A percentile compares a stretch with the other conserved stretches of the same genome.
phyloP scores from a whole-genome alignment of 1,284 basidiomycete species.

The Apiotrichum akiyoshidainum region DNA sequence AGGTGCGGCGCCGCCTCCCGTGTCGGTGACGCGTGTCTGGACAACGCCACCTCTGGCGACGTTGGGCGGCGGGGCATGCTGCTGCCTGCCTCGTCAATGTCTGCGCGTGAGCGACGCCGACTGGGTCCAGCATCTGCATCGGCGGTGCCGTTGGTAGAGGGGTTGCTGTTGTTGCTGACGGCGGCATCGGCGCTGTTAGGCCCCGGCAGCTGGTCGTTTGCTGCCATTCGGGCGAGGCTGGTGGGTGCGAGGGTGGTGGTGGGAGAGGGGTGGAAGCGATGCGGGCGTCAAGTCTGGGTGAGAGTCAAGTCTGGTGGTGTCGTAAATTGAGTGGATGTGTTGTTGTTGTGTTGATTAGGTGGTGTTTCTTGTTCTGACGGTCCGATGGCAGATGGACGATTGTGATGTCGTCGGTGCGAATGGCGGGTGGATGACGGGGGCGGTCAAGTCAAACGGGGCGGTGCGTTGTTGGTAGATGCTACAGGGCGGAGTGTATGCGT shows the following conservation, averaged over 20 bases:
- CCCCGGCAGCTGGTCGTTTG: neutral
- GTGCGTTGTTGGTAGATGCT: no score
- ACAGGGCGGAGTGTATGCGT: no score
- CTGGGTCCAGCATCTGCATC: conserved; percentile 16
- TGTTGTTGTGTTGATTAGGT: no score
- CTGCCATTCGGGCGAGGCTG: conserved; percentile 2
- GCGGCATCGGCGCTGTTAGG: neutral
- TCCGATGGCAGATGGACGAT: no score
- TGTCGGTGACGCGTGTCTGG: conserved; percentile 13
- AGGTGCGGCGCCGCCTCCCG: conserved; percentile 45
- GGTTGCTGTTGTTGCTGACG: neutral
- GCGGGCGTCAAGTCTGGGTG: no score
- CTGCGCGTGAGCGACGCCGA: conserved; percentile 12
- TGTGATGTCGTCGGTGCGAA: no score
- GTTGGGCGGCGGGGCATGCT: conserved; percentile 17
- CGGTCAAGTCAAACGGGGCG: no score
- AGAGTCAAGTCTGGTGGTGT: no score
- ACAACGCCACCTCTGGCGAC: conserved; percentile 22
- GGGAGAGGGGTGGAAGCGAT: neutral
- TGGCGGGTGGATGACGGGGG: no score
- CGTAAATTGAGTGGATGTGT: no score
- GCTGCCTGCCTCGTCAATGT: neutral
- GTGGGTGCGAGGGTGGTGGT: no score
- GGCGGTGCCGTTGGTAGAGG: neutral
- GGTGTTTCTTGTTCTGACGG: no score